These are phyloP conservation scores for Mucor mucedo DNA, from an alignment of 371 early-diverging fungal species.

Conservation along the genomic window DNA sequence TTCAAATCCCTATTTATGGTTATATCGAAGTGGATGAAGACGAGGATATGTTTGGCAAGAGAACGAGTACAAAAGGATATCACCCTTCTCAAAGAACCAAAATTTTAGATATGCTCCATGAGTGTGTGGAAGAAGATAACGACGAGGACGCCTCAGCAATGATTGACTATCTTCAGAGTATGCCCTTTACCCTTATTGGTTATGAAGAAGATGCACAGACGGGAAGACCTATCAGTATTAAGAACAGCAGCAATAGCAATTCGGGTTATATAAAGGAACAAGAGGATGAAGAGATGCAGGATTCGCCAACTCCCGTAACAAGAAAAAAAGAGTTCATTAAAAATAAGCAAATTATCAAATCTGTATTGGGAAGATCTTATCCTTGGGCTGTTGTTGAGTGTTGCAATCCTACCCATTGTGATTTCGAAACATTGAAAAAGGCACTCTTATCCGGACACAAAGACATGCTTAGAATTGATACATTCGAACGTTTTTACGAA, in stretches of 20 bases:
- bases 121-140: constrained; percentile 32
- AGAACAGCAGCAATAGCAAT: background rate
- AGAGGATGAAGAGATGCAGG: constrained; percentile 44
- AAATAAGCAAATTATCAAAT: background rate
- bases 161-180: constrained; percentile 39
- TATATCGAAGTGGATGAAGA: constrained; percentile 60
- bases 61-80: constrained; percentile 13
- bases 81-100: constrained; percentile 25
- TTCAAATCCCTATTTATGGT: constrained; percentile 70
- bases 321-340: background rate
- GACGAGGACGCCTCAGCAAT: constrained; percentile 43
- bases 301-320: background rate
- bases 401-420: constrained; percentile 80
- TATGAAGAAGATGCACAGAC: constrained; percentile 60
- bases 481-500: constrained; percentile 86
- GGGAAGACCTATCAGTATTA: constrained; percentile 34
- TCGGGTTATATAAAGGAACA: background rate
- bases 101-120: constrained; percentile 34
- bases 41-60: constrained; percentile 54
- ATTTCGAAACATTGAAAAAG: constrained; percentile 66
- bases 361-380: constrained; percentile 84
- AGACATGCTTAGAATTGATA: constrained; percentile 83
- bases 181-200: constrained; percentile 80
- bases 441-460: constrained; percentile 69
- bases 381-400: constrained; percentile 97